Conservation (phyloP, 225 moss, liverwort and hornwort genomes). For the Pleurozium schreberi region DNA sequence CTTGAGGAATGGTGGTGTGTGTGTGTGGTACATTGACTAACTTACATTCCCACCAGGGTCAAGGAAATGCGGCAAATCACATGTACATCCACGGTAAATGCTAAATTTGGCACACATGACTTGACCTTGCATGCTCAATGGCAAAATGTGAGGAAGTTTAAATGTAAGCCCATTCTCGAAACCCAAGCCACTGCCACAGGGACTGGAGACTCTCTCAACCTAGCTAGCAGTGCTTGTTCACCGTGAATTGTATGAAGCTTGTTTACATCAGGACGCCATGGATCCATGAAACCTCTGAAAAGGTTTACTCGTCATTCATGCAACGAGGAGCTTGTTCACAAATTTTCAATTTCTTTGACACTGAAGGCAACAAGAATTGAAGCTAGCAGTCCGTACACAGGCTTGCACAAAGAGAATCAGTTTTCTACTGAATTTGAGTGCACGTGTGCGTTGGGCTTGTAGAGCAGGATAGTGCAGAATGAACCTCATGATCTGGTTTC, state of each 20-base stretch:
- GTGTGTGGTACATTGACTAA: too few relatives aligned
- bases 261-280: neutral
- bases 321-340: neutral
- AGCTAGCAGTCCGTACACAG: too few relatives aligned
- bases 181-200: neutral
- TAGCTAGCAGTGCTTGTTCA: neutral
- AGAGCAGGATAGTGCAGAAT: neutral
- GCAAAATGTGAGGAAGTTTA: neutral
- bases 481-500: neutral
- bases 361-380: neutral
- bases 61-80: too few relatives aligned
- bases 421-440: neutral
- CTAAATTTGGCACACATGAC: neutral
- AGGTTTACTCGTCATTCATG: neutral
- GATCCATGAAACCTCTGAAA: neutral
- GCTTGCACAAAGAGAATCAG: neutral
- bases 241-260: neutral
- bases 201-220: neutral
- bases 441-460: neutral
- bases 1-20: too few relatives aligned
- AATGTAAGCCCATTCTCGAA: neutral
- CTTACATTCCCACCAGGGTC: too few relatives aligned
- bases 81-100: too few relatives aligned
- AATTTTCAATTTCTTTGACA: neutral
- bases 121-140: neutral